phyloP scores from a whole-genome alignment of 768 basidiomycete species.

The Tephrocybe sp. region DNA sequence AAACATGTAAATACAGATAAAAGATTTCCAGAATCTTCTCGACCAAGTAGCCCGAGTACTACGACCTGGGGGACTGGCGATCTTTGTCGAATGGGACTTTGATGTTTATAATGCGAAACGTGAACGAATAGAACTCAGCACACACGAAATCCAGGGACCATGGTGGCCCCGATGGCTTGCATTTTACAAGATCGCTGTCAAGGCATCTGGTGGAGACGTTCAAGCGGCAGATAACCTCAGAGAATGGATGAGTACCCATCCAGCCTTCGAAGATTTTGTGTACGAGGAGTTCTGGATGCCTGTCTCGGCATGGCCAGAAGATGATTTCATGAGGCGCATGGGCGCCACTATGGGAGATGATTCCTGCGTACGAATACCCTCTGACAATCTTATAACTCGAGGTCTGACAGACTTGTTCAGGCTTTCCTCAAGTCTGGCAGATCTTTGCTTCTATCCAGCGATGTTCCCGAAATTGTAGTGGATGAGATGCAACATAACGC shows the following conservation, averaged over 20 bases:
- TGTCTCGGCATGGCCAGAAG: slow-evolving; percentile 50
- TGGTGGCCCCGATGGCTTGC: slow-evolving; percentile 66
- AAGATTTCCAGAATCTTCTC: slow-evolving; percentile 60
- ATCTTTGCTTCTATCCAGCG: slow-evolving; percentile 63
- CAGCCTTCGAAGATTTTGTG: slow-evolving; percentile 56
- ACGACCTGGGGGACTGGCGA: slow-evolving; percentile 66
- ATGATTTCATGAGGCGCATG: slow-evolving; percentile 33
- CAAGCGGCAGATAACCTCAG: slow-evolving; percentile 58
- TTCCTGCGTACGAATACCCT: slow-evolving; percentile 38
- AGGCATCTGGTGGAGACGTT: slow-evolving; percentile 54
- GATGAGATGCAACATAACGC: slow-evolving; percentile 52
- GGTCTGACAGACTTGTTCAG: slow-evolving; percentile 28
- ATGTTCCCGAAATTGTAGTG: slow-evolving; percentile 51
- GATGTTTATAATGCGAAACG: slow-evolving; percentile 52
- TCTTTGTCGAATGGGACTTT: slow-evolving; percentile 71
- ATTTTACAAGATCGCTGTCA: slow-evolving; percentile 50
- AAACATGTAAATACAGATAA: slow-evolving; percentile 40
- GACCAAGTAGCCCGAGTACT: slow-evolving; percentile 66
- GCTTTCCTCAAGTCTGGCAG: slow-evolving; percentile 63
- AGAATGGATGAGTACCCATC: slow-evolving; percentile 54
- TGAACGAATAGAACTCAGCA: slow-evolving; percentile 39
- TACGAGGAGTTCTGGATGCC: slow-evolving; percentile 64
- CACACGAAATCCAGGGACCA: slow-evolving; percentile 43
- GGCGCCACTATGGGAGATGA: slow-evolving; percentile 54
- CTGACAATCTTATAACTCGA: background rate